Evolutionary conservation across 306 rosid genomes (phyloP).

Genomic region (Sesbania bispinosa): DNA sequence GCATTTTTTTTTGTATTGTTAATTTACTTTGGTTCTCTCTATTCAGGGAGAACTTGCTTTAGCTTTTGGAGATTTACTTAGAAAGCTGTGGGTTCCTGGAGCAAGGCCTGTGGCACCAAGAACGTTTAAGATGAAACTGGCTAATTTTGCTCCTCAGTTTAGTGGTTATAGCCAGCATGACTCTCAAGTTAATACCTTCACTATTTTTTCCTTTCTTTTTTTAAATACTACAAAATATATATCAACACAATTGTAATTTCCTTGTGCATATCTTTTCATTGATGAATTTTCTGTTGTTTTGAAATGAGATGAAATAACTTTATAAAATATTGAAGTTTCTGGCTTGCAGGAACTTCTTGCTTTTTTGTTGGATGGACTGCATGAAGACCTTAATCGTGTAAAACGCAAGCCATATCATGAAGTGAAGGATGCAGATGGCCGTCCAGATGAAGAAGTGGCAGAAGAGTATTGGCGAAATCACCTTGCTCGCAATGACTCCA

Average conservation of each 20-base stretch:
- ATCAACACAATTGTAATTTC: neutral
- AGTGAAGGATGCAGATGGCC: conserved; percentile 72
- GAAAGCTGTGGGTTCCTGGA: conserved; percentile 81
- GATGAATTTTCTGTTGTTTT: conserved; percentile 5
- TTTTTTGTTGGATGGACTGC: conserved; percentile 89
- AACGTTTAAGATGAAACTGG: conserved; percentile 61
- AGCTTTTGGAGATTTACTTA: conserved; percentile 81
- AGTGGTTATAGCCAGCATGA: conserved; percentile 86
- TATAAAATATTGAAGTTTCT: conserved; percentile 27
- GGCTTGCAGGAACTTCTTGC: conserved; percentile 79
- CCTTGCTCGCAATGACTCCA: conserved; percentile 79
- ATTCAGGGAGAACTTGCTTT: conserved; percentile 87
- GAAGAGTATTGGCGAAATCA: conserved; percentile 88
- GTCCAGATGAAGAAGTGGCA: conserved; percentile 72
- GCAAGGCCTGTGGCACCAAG: conserved; percentile 59
- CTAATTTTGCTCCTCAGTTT: conserved; percentile 81
- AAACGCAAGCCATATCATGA: conserved; percentile 77
- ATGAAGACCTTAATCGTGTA: conserved; percentile 88
- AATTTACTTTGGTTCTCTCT: neutral
- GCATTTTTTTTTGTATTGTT: neutral
- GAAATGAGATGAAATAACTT: conserved; percentile 14
- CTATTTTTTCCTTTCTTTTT: neutral
- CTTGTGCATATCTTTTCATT: neutral
- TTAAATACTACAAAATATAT: too few species aligned
- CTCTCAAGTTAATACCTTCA: conserved; percentile 67